Percentiles rank a stretch among this genome's conserved stretches.
Evolutionary conservation across 306 rosid species (phyloP).

Genomic region (Albizia julibrissin): DNA sequence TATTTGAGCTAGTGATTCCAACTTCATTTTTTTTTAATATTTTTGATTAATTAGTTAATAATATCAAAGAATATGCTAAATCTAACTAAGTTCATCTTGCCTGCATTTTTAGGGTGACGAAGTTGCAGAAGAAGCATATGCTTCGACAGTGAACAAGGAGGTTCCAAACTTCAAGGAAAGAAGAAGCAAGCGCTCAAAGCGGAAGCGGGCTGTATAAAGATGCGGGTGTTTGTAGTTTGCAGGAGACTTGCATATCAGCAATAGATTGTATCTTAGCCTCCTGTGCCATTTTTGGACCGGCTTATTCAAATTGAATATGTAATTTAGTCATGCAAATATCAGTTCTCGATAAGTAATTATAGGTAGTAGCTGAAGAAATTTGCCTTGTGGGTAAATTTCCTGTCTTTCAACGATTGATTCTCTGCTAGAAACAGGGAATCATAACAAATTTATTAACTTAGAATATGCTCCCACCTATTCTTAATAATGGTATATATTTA

Average conservation of each 20-base stretch:
- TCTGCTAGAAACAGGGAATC: neutral
- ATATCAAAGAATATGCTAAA: neutral
- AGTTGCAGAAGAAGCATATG: constrained; percentile 63
- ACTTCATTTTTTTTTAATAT: constrained; percentile 7
- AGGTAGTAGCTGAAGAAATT: constrained; percentile 14
- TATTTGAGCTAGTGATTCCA: neutral
- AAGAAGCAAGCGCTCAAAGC: constrained; percentile 96
- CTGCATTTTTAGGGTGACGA: constrained; percentile 55
- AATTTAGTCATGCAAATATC: constrained; percentile 33
- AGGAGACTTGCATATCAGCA: constrained; percentile 68
- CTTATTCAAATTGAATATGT: constrained; percentile 53
- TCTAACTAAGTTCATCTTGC: neutral
- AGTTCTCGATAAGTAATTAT: constrained; percentile 8
- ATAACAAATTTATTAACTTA: neutral
- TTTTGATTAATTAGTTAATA: neutral
- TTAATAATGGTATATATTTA: too few relatives aligned
- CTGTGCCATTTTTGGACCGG: constrained; percentile 51
- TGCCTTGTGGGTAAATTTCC: constrained; percentile 12
- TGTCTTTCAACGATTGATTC: neutral
- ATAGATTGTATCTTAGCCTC: constrained; percentile 38
- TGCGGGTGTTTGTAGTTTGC: constrained; percentile 59
- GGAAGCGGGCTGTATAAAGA: constrained; percentile 76
- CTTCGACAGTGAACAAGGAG: constrained; percentile 55
- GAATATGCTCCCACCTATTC: too few relatives aligned
- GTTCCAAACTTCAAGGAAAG: constrained; percentile 66